Evolutionary conservation across 225 moss, liverwort and hornwort genomes (phyloP).

Genomic region (Sphagnum tenellum): DNA sequence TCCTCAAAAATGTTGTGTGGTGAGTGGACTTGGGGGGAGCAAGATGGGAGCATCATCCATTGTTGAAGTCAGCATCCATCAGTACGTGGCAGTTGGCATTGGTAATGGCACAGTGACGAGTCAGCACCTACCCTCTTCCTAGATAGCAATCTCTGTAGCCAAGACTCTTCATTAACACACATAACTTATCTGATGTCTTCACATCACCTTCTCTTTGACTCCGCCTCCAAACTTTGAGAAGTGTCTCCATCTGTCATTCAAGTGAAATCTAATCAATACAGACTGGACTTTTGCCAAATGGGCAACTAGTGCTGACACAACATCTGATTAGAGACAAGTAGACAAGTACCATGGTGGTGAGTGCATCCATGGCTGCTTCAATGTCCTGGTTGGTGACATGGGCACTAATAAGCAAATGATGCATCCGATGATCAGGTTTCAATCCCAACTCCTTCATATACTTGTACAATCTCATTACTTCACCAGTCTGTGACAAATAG

Average conservation of each 20-base stretch:
- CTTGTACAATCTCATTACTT: conserved; percentile 65
- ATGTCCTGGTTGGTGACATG: conserved; percentile 70
- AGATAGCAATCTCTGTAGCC: conserved; percentile 37
- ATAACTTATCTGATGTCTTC: conserved; percentile 14
- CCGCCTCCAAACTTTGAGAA: conserved; percentile 56
- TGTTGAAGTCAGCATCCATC: too few relatives aligned
- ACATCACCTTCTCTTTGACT: conserved; percentile 41
- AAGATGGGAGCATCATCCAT: too few relatives aligned
- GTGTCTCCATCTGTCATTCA: conserved; percentile 35
- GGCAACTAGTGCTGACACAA: too few relatives aligned
- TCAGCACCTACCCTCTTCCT: conserved; percentile 23
- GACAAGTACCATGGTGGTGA: conserved; percentile 48
- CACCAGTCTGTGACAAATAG: conserved; percentile 14
- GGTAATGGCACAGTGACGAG: too few relatives aligned
- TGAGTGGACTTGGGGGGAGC: too few relatives aligned
- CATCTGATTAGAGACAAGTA: too few relatives aligned
- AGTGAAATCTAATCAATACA: too few relatives aligned
- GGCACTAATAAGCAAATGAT: conserved; percentile 54
- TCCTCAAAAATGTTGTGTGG: too few relatives aligned
- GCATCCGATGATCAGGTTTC: conserved; percentile 59
- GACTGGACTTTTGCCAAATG: too few relatives aligned
- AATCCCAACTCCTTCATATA: conserved; percentile 69
- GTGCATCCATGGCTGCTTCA: conserved; percentile 45
- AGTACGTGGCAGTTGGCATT: too few relatives aligned
- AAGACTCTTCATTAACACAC: conserved; percentile 15